These are phyloP conservation scores for Syzygium oleosum DNA, from an alignment of 345 rosid species.

Conservation along the genomic window DNA sequence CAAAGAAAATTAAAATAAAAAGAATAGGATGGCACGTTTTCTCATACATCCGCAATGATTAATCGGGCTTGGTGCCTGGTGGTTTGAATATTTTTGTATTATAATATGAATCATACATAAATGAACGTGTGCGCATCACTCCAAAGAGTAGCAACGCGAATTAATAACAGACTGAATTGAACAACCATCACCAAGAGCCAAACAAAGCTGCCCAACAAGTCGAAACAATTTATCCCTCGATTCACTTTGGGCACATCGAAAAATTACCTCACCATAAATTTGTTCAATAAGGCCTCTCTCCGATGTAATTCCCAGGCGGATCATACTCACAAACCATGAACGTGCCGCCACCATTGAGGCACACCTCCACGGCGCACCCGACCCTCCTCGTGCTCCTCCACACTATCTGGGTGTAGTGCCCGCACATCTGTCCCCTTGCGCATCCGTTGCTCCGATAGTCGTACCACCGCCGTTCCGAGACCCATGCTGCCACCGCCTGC, in stretches of 20 bases:
- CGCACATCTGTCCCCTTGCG: conserved; percentile 44
- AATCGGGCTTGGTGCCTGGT: not conserved
- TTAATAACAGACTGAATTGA: not conserved
- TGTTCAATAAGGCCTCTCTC: conserved; percentile 72
- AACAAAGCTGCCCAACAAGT: not conserved
- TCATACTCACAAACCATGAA: conserved; percentile 92
- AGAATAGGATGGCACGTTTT: not conserved
- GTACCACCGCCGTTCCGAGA: conserved; percentile 53
- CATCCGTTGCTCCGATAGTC: conserved; percentile 53
- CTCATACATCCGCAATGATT: not conserved
- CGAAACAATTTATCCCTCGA: not conserved
- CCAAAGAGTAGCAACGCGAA: not conserved
- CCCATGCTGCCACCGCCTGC: conserved; percentile 63
- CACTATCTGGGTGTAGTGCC: conserved; percentile 89
- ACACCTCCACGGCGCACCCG: conserved; percentile 64
- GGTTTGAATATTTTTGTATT: not conserved
- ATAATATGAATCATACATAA: not conserved
- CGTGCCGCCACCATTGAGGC: conserved; percentile 46
- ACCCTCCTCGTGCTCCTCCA: conserved; percentile 54
- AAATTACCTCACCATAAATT: not conserved
- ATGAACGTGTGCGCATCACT: not conserved
- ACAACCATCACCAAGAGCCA: not conserved
- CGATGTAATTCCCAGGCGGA: conserved; percentile 90
- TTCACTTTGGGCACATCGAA: not conserved
- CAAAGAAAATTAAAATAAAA: not conserved